Percentiles rank a stretch among this genome's conserved stretches.
Evolutionary conservation across 2,329 filamentous ascomycete species (phyloP).

Genomic region (Colletotrichum tabaci): DNA sequence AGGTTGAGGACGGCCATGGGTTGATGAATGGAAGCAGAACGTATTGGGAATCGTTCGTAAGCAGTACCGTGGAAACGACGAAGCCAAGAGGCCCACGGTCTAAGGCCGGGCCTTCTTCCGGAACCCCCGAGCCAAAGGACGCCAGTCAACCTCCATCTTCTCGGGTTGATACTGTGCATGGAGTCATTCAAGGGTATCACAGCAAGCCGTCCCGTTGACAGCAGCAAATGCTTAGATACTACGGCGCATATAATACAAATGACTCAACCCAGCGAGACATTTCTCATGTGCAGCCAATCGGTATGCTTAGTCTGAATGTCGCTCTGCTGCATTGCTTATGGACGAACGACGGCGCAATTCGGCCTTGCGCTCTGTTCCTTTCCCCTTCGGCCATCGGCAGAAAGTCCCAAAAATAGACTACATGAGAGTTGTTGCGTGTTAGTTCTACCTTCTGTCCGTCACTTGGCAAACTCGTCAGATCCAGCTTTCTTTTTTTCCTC

Average conservation of each 20-base stretch:
- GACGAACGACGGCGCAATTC: neutral
- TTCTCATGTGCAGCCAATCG: neutral
- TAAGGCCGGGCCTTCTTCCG: neutral
- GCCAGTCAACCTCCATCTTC: too few relatives aligned
- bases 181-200: too few relatives aligned
- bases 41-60: neutral
- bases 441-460: neutral
- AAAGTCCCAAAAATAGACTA: neutral
- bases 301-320: neutral
- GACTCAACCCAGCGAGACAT: neutral
- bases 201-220: neutral
- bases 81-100: neutral
- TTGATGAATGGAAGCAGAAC: neutral
- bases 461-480: neutral
- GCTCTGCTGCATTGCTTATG: too few relatives aligned
- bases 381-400: neutral
- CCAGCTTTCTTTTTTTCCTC: conserved; percentile 22
- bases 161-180: too few relatives aligned
- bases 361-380: neutral
- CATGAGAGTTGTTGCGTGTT: too few relatives aligned
- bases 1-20: neutral
- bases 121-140: neutral
- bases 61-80: neutral
- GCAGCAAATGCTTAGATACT: neutral
- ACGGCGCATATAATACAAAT: neutral